Evolutionary conservation across 176 grass and related monocot species (phyloP), one percentile per base, ranked within the genome.

Genomic region (Zizania latifolia): DNA sequence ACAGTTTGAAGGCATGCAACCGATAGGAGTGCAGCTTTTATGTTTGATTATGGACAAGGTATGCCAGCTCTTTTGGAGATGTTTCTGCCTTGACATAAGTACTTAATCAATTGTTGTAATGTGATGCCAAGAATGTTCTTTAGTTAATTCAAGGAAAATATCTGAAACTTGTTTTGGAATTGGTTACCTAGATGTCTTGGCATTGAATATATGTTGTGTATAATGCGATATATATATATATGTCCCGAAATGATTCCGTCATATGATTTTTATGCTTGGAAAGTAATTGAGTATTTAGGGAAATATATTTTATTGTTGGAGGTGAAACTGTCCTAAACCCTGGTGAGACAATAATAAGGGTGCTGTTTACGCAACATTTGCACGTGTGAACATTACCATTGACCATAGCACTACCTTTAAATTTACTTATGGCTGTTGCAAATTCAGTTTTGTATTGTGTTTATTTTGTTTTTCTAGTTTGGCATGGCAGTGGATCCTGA

Each of bases 31-130:
- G 41, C 87, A 81, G 59, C 86, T 98, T 78, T 80, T 98, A 32
- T 84, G 91, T 78, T 89, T 93, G 75, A 94, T 98, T 86, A 94
- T 98, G 89, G 91, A 98, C 59, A 80, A 94, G 94, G 94, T 97
- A 89, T 28, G 39, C 39, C 39, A 82, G 74, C 61, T 70, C 77
- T 57, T 55, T 59, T 72, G 29, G 12, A 61, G 34, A 62, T 53
- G 45, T 55, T 70, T 16, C 53, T 46, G 3, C 56, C 28, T 75
- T 51, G 10, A 40, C 63, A 70, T 76, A 76, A 62, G 41, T 76
- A 61, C 10, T 27, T 39, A 69, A 58, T 21, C 23, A 72, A 5
- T 12, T 66, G 4, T 19, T 80, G 38, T 35, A 32, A 0, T 9
- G 26, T 43, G 28, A 79, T 58, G 26, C 44, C 46, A 65, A 57